Evolutionary conservation across 306 rosid genomes (phyloP).

Genomic region (Luffa aegyptiaca): DNA sequence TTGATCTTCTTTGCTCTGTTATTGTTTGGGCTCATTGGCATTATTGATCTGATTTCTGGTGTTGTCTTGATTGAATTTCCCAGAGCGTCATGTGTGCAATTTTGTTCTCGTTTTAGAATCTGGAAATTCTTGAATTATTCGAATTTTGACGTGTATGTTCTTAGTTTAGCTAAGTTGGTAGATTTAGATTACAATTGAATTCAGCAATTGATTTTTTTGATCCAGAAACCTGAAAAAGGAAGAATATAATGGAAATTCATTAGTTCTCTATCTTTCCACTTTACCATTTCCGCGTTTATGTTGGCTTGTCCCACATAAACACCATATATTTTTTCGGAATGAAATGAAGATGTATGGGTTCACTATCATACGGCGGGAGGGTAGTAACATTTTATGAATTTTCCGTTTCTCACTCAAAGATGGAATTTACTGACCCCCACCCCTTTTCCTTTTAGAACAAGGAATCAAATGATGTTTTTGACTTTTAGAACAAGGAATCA

Average conservation of each 20-base stretch:
- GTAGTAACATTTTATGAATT: neutral
- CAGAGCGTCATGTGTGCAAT: neutral
- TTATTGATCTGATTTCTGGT: neutral
- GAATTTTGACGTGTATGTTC: neutral
- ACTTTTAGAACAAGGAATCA: neutral
- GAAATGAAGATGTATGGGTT: neutral
- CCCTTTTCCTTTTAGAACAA: neutral
- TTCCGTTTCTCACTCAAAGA: neutral
- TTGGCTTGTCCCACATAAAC: neutral
- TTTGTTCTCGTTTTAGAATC: neutral
- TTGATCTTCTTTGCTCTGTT: neutral
- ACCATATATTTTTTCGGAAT: neutral
- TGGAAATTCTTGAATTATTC: neutral
- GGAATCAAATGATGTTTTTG: neutral
- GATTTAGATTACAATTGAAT: neutral
- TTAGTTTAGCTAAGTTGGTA: neutral
- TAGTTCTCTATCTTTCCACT: neutral
- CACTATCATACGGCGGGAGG: neutral
- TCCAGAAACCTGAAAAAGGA: neutral
- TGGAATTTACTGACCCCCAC: neutral
- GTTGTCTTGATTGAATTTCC: neutral
- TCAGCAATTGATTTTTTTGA: neutral
- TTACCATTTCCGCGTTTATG: neutral
- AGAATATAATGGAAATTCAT: neutral
- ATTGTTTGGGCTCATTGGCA: neutral